phyloP scores from a whole-genome alignment of 768 basidiomycete genomes.

The Russula lepida region DNA sequence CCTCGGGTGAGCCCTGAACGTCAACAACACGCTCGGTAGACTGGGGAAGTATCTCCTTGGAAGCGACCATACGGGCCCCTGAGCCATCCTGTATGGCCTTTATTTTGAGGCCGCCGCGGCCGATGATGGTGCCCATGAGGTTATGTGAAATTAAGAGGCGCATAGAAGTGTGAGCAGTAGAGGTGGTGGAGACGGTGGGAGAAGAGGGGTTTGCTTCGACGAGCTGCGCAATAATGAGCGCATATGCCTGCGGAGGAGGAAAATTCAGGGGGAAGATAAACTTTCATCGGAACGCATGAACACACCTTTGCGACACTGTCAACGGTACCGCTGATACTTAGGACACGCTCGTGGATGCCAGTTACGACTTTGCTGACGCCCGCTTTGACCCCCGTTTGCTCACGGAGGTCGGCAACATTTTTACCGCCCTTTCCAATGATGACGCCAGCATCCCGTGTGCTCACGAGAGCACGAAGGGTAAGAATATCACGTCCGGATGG shows the following conservation, averaged over 20 bases:
- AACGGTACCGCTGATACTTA: conserved; percentile 87
- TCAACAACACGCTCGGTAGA: conserved; percentile 99
- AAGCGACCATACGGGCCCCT: conserved; percentile 96
- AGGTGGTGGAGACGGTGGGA: conserved; percentile 55
- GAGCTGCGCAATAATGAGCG: conserved; percentile 88
- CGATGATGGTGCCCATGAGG: conserved; percentile 98
- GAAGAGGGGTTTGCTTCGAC: conserved; percentile 74
- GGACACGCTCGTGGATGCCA: conserved; percentile 95
- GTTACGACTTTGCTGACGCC: conserved; percentile 98
- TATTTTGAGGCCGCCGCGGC: conserved; percentile 93
- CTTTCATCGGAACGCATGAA: conserved; percentile 10
- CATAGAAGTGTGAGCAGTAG: conserved; percentile 70
- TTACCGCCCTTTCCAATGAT: conserved; percentile 96
- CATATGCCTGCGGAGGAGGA: conserved; percentile 70
- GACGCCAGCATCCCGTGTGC: conserved; percentile 94
- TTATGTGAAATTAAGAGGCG: conserved; percentile 98
- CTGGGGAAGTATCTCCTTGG: conserved; percentile 98
- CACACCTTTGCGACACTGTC: conserved; percentile 87
- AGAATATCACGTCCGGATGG: conserved; percentile 66
- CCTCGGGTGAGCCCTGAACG: conserved; percentile 87
- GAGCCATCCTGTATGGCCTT: conserved; percentile 97
- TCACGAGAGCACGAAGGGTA: conserved; percentile 90
- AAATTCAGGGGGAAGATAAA: conserved; percentile 10
- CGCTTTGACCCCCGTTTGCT: conserved; percentile 94
- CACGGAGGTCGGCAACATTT: conserved; percentile 94